Evolutionary conservation across 805 yeast species (phyloP).

Genomic region (Yarrowia hollandica): DNA sequence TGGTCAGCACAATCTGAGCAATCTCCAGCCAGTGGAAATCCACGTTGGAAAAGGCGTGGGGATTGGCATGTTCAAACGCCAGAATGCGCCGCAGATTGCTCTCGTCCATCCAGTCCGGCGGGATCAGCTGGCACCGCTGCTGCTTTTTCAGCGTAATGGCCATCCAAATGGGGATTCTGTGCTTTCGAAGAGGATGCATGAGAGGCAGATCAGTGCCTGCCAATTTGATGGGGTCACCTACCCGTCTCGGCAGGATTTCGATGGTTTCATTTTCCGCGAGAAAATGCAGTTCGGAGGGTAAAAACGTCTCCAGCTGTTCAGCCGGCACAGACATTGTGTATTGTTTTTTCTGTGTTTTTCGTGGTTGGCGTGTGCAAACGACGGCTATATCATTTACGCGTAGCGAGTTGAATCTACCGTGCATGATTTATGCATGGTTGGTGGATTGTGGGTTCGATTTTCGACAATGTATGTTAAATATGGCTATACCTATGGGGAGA

Average conservation of each 20-base stretch:
- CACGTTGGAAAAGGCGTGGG: constrained; percentile 56
- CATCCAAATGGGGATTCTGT: constrained; percentile 79
- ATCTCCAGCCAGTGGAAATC: constrained; percentile 81
- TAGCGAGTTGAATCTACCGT: background rate
- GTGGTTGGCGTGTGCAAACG: background rate
- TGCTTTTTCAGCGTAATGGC: constrained; percentile 83
- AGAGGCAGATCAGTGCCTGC: constrained; percentile 56
- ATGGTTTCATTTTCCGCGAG: constrained; percentile 78
- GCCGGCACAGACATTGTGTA: constrained; percentile 67
- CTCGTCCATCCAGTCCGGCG: constrained; percentile 79
- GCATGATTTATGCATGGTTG: background rate
- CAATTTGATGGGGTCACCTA: constrained; percentile 62
- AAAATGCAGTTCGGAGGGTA: constrained; percentile 78
- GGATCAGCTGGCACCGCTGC: constrained; percentile 77
- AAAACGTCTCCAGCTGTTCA: constrained; percentile 54
- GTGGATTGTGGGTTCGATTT: background rate
- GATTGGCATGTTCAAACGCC: constrained; percentile 62
- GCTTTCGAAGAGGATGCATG: constrained; percentile 65
- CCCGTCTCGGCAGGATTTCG: constrained; percentile 74
- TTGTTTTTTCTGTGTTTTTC: background rate
- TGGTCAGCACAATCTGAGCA: constrained; percentile 64
- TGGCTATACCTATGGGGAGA: no score
- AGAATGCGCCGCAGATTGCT: constrained; percentile 55
- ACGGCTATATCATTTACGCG: constrained; percentile 7
- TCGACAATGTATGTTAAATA: no score